Evolutionary conservation across 441 rosid genomes (phyloP).

Genomic region (Populus hybrid): DNA sequence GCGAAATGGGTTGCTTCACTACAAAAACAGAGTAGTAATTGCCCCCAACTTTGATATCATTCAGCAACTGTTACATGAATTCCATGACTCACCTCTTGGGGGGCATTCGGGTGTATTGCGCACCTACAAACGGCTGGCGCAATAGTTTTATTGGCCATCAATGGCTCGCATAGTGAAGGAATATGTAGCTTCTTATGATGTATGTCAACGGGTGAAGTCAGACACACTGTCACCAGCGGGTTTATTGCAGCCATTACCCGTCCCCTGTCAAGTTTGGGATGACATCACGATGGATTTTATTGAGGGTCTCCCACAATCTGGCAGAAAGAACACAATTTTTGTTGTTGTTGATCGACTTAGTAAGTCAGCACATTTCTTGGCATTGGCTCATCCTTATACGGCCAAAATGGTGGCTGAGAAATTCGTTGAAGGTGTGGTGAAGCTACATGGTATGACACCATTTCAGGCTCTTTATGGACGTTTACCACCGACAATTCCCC

Average conservation of each 20-base stretch:
- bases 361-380: no score
- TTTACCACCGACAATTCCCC: no score
- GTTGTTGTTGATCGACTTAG: not conserved
- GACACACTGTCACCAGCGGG: not conserved
- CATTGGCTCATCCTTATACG: no score
- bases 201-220: not conserved
- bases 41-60: not conserved
- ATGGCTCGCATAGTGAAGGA: no score
- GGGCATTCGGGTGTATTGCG: not conserved
- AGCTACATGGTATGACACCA: no score
- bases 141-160: not conserved
- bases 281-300: not conserved
- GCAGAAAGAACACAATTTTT: no score
- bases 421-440: no score
- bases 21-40: not conserved
- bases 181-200: no score
- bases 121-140: not conserved
- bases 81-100: not conserved
- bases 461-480: no score
- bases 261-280: not conserved
- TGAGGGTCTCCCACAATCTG: not conserved
- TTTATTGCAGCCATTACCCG: not conserved
- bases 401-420: no score
- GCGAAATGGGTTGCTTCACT: not conserved
- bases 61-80: not conserved